Evolutionary conservation across 1,284 basidiomycete genomes (phyloP).

Genomic region (Malassezia pachydermatis): DNA sequence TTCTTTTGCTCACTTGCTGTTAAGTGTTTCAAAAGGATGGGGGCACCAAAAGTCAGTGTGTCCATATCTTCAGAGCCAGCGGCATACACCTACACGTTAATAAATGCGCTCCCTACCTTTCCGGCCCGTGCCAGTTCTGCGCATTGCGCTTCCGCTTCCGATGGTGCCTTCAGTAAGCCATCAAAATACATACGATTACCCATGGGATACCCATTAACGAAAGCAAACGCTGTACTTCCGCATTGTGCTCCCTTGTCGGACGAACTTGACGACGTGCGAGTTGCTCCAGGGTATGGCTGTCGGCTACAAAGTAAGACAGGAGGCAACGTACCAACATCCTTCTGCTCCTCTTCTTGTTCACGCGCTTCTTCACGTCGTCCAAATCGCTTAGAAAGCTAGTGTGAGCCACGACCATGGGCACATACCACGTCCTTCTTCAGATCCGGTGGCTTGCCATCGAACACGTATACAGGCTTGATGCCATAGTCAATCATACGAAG

Average conservation of each 20-base stretch:
- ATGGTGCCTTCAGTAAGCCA: conserved; percentile 57
- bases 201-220: conserved; percentile 95
- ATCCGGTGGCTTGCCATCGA: conserved; percentile 95
- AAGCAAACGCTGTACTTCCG: conserved; percentile 79
- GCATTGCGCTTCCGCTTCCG: conserved; percentile 96
- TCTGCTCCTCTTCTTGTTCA: conserved; percentile 86
- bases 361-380: conserved; percentile 83
- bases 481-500: conserved; percentile 92
- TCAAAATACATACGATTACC: conserved; percentile 50
- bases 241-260: conserved; percentile 91
- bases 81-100: conserved; percentile 64
- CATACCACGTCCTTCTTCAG: conserved; percentile 84
- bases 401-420: background rate
- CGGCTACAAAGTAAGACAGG: conserved; percentile 8
- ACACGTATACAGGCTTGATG: conserved; percentile 95
- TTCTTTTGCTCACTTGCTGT: conserved; percentile 99
- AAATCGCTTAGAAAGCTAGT: conserved; percentile 79
- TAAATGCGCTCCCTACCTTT: conserved; percentile 53
- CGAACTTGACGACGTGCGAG: conserved; percentile 83
- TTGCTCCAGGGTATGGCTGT: conserved; percentile 76
- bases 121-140: conserved; percentile 90
- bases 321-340: conserved; percentile 63
- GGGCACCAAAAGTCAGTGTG: conserved; percentile 87
- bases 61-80: conserved; percentile 99
- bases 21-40: conserved; percentile 83